Evolutionary conservation across 331 rosid species (phyloP), one percentile per base, ranked within the genome.

Genomic region (Quercus lobata): DNA sequence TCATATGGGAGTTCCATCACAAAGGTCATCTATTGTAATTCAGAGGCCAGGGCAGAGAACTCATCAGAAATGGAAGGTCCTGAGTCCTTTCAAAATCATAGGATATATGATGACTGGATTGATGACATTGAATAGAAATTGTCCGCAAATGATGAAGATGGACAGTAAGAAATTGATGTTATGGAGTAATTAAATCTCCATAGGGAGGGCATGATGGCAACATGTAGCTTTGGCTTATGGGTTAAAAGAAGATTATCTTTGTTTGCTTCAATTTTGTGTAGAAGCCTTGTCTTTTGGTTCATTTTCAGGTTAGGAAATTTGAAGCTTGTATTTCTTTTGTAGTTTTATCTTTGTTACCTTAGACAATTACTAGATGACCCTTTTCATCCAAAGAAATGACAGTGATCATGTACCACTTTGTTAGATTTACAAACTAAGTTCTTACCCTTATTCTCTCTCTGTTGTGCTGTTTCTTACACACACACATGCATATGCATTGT

Each of bases 61-160:
- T 75, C 97, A 89, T 76, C 96, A 96, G 85, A 96, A 93, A 78
- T 96, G 98, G 97, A 93, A 84, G 99, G 98, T 73, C 99, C 98
- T 0, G 98, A 96, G 24, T 24, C 24, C 24, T 24, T 24, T 24
- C 83, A 96, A 96, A 90, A 96, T 96, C 87, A 96, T 84, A 81
- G 93, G 90, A 96, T 96, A 88, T 93, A 93, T 27, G 99, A 97
- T 25, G 99, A 96, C 80, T 93, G 98, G 99, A 91, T 96, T 17
- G 99, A 96, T 63, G 97, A 93, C 79, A 73, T 88, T 12, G 99
- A 96, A 87, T 96, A 88, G 84, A 24, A 37, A 70, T 62, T 27
- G 4, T 70, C 61, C 70, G 74, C 79, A 73, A 83, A 75, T 75
- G 61, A 44, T 72, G 62, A 73, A 74, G 80, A 71, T 72, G 79